phyloP scores from a whole-genome alignment of 352 stramenopile genomes.

The Globisporangium spinosum region DNA sequence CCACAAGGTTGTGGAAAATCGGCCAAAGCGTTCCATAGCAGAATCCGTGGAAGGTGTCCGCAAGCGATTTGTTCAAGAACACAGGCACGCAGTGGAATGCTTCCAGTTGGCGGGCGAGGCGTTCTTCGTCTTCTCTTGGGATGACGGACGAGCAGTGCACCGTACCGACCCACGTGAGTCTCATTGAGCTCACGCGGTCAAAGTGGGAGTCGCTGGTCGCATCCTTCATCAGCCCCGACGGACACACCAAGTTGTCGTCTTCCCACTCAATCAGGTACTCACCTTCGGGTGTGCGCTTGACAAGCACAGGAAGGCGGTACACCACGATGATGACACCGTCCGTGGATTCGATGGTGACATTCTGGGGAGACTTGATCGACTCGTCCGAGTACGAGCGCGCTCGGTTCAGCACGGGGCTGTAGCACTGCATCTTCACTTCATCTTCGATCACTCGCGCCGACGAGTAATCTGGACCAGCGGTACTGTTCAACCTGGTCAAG shows the following conservation, averaged over 20 bases:
- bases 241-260: constrained; percentile 86
- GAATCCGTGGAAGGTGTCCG: constrained; percentile 90
- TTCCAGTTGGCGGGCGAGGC: constrained; percentile 63
- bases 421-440: constrained; percentile 14
- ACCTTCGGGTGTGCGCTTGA: constrained; percentile 68
- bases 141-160: constrained; percentile 76
- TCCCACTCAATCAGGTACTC: constrained; percentile 86
- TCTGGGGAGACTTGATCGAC: constrained; percentile 56
- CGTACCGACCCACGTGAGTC: constrained; percentile 82
- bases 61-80: constrained; percentile 89
- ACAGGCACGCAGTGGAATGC: constrained; percentile 96
- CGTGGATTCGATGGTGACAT: constrained; percentile 89
- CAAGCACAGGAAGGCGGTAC: constrained; percentile 94
- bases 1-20: constrained; percentile 98
- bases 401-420: constrained; percentile 44
- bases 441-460: constrained; percentile 16
- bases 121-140: constrained; percentile 80
- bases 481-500: constrained; percentile 3
- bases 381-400: constrained; percentile 57
- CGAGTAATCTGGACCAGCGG: constrained; percentile 7
- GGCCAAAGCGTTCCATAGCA: constrained; percentile 98
- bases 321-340: constrained; percentile 96
- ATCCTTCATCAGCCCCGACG: constrained; percentile 72
- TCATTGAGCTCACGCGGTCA: constrained; percentile 73
- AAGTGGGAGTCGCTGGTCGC: constrained; percentile 55